phyloP scores from a whole-genome alignment of 2,329 filamentous ascomycete genomes.

The Coniochaeta pulveracea region DNA sequence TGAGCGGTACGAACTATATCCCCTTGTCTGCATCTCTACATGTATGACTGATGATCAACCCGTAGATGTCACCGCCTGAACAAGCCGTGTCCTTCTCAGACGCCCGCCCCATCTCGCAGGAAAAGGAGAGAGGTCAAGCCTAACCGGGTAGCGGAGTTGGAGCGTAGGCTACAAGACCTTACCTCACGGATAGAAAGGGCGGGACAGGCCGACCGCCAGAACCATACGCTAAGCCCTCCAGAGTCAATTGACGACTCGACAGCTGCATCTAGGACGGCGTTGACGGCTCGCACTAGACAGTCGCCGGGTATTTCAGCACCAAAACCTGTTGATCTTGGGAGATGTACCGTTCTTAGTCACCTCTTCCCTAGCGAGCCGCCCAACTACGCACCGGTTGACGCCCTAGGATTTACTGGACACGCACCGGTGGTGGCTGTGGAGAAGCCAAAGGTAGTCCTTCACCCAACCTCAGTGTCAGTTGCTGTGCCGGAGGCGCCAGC shows the following conservation, averaged over 20 bases:
- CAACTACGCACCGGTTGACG: too few species aligned
- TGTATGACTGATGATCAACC: background rate
- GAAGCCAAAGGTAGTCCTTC: too few species aligned
- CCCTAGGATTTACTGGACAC: too few species aligned
- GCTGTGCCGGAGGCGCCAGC: background rate
- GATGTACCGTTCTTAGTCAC: too few species aligned
- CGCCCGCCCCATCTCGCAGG: conserved; percentile 32
- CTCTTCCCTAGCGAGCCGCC: too few species aligned
- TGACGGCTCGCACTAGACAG: too few species aligned
- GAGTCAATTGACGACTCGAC: conserved; percentile 5
- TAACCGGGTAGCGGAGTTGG: conserved; percentile 37
- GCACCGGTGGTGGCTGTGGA: too few species aligned
- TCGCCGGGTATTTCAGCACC: too few species aligned
- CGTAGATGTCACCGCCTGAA: conserved; percentile 33
- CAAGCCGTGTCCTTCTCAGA: conserved; percentile 34
- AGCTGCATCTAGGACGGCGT: too few species aligned
- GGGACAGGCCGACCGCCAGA: conserved; percentile 6
- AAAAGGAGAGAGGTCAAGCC: conserved; percentile 35
- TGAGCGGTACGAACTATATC: conserved; percentile 28
- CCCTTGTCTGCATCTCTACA: background rate
- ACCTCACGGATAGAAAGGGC: conserved; percentile 29
- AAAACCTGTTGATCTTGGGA: too few species aligned
- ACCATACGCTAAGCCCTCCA: conserved; percentile 11
- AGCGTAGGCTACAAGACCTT: conserved; percentile 36
- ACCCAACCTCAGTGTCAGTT: background rate